Conservation (phyloP, 2,329 filamentous ascomycete species). For the Penicillium sp. region DNA sequence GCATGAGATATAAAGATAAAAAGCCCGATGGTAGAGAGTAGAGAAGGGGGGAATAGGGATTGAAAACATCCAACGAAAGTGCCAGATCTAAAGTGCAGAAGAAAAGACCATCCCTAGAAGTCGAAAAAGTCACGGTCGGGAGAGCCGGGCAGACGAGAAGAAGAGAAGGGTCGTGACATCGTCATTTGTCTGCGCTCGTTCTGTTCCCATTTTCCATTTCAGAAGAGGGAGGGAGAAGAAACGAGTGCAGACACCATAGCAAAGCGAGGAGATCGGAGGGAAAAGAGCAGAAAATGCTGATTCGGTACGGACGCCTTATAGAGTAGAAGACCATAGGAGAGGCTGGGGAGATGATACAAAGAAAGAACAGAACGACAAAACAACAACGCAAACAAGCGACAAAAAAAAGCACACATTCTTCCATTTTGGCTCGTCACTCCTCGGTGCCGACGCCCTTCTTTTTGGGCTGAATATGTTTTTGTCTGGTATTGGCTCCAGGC, state of each 20-base stretch:
- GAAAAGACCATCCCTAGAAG: conserved; percentile 24
- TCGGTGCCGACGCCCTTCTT: conserved; percentile 41
- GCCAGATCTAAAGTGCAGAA: conserved; percentile 9
- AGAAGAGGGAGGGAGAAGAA: background rate
- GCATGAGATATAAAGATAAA: conserved; percentile 1
- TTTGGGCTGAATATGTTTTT: conserved; percentile 41
- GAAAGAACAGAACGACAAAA: conserved; percentile 1
- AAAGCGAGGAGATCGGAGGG: background rate
- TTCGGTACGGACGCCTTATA: background rate
- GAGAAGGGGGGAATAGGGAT: background rate
- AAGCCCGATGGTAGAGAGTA: background rate
- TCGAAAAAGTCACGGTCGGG: conserved; percentile 24
- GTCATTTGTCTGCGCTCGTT: conserved; percentile 21
- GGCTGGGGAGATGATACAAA: conserved; percentile 9
- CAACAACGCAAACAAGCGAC: conserved; percentile 4
- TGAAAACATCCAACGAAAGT: conserved; percentile 2
- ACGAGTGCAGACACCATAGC: conserved; percentile 4
- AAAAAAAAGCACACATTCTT: conserved; percentile 15
- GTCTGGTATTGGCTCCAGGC: conserved; percentile 23
- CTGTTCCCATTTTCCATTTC: background rate
- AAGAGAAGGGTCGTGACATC: conserved; percentile 35
- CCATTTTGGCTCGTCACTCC: conserved; percentile 22
- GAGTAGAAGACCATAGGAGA: background rate
- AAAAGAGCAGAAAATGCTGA: background rate
- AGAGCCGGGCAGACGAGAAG: conserved; percentile 19